Evolutionary conservation across 2,329 filamentous ascomycete genomes (phyloP).

Genomic region (Cordyceps tenuipes): DNA sequence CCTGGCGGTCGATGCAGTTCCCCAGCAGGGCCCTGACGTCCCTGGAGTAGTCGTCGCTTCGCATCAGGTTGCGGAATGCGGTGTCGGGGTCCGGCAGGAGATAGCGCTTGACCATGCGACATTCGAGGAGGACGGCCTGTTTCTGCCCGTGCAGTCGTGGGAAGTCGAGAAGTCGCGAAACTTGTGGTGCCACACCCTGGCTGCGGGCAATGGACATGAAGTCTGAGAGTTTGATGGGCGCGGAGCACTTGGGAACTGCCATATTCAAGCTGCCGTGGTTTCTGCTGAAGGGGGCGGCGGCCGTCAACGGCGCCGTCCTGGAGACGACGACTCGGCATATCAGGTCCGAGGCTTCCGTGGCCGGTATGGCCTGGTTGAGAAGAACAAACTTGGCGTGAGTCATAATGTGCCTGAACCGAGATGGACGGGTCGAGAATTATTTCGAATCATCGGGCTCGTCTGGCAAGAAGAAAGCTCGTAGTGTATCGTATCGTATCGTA

Average conservation of each 20-base stretch:
- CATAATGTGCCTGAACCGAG: neutral
- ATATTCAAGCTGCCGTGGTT: neutral
- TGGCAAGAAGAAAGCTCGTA: neutral
- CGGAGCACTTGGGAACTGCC: conserved; percentile 1
- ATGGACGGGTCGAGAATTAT: neutral
- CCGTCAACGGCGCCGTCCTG: conserved; percentile 3
- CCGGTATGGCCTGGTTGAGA: conserved; percentile 8
- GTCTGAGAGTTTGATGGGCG: neutral
- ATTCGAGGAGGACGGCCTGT: neutral
- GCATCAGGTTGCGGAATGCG: conserved; percentile 3
- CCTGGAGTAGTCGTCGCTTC: neutral
- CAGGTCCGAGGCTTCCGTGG: neutral
- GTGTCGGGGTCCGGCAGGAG: neutral
- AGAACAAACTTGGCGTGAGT: conserved; percentile 8
- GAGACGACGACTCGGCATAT: conserved; percentile 10
- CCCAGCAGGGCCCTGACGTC: conserved; percentile 1
- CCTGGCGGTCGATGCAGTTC: conserved; percentile 1
- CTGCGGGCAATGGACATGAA: conserved; percentile 4
- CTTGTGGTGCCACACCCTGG: conserved; percentile 3
- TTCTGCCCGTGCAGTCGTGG: neutral
- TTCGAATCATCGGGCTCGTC: neutral
- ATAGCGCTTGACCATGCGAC: conserved; percentile 8
- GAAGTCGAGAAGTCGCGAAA: neutral
- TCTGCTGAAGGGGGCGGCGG: neutral
- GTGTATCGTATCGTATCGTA: too few species aligned